These are phyloP conservation scores for Hibiscus tridactylites DNA, from an alignment of 345 rosid genomes.

Conservation along the genomic window DNA sequence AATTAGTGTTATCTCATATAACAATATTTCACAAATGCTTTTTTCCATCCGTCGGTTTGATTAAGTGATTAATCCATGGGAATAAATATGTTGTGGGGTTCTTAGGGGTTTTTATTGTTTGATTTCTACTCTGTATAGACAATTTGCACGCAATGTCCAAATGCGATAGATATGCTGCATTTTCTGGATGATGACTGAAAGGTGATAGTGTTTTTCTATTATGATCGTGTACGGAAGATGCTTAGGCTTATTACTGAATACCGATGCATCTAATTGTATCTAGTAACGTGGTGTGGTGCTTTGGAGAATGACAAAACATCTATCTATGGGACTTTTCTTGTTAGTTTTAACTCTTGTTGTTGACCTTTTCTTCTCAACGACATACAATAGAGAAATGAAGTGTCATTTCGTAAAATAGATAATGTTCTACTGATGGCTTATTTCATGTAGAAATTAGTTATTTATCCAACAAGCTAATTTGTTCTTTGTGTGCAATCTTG, in stretches of 20 bases:
- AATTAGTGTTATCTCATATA: neutral
- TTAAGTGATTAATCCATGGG: neutral
- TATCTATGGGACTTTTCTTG: neutral
- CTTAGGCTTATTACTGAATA: neutral
- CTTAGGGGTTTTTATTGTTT: neutral
- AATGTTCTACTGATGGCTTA: neutral
- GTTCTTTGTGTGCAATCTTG: neutral
- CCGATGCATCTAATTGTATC: neutral
- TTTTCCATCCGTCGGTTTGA: neutral
- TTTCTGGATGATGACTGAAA: neutral
- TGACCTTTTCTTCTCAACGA: neutral
- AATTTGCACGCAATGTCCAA: neutral
- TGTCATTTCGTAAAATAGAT: neutral
- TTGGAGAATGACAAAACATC: neutral
- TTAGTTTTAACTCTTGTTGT: neutral
- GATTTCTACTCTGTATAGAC: neutral
- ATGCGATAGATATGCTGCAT: neutral
- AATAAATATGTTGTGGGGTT: neutral
- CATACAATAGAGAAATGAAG: neutral
- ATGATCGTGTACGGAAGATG: neutral
- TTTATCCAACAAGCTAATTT: neutral
- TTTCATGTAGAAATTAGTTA: neutral
- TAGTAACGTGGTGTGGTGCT: neutral
- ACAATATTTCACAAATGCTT: neutral
- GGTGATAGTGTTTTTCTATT: neutral